Evolutionary conservation across 352 stramenopile species (phyloP).

Genomic region (Pythium aphanidermatum): DNA sequence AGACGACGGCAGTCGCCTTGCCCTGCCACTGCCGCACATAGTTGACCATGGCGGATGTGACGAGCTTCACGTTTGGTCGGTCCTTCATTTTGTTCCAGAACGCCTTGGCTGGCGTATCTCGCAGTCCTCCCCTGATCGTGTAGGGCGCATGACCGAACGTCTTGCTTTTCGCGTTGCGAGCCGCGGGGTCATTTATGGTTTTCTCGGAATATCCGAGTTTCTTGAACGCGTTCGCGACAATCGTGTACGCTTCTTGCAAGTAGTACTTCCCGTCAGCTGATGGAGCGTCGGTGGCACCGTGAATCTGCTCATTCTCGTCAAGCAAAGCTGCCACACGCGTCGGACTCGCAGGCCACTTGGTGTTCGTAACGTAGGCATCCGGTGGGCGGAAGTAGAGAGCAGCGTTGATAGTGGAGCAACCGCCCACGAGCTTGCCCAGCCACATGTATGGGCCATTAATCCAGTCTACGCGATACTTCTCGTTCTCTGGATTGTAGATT

Average conservation of each 20-base stretch:
- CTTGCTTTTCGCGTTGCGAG: slow-evolving; percentile 52
- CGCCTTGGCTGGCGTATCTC: slow-evolving; percentile 44
- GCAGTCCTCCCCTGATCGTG: slow-evolving; percentile 43
- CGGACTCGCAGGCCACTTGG: slow-evolving; percentile 42
- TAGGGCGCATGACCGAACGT: slow-evolving; percentile 47
- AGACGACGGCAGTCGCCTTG: slow-evolving; percentile 38
- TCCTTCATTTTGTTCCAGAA: slow-evolving; percentile 44
- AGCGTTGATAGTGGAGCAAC: slow-evolving; percentile 74
- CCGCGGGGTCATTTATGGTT: slow-evolving; percentile 36
- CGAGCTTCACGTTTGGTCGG: slow-evolving; percentile 45
- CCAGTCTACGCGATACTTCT: slow-evolving; percentile 48
- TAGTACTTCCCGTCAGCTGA: slow-evolving; percentile 40
- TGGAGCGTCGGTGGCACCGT: slow-evolving; percentile 37
- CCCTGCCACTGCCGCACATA: slow-evolving; percentile 42
- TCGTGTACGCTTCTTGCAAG: slow-evolving; percentile 42
- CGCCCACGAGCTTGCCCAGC: slow-evolving; percentile 70
- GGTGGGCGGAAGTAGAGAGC: slow-evolving; percentile 75
- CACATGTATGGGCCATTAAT: slow-evolving; percentile 39
- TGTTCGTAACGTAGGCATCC: slow-evolving; percentile 33
- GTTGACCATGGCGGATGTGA: slow-evolving; percentile 39
- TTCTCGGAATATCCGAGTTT: slow-evolving; percentile 32
- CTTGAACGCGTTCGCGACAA: slow-evolving; percentile 33
- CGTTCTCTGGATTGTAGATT: slow-evolving; percentile 33
- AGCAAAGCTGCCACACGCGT: slow-evolving; percentile 55
- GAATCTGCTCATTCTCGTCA: slow-evolving; percentile 35